phyloP scores from a whole-genome alignment of 495 filamentous ascomycete species.

The Penicillium daleae region DNA sequence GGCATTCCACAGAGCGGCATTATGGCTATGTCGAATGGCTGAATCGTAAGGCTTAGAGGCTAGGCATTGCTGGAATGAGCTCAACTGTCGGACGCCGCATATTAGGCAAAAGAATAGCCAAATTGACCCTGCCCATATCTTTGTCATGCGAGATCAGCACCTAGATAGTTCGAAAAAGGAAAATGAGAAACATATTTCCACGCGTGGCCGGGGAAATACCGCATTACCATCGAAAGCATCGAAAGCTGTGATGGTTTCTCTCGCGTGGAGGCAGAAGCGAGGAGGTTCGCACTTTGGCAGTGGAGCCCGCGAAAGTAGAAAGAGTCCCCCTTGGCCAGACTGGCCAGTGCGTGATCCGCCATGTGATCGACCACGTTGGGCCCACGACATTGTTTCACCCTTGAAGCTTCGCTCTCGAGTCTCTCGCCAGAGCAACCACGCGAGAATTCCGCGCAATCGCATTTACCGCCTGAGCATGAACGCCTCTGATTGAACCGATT shows the following conservation, averaged over 20 bases:
- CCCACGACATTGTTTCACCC: constrained; percentile 33
- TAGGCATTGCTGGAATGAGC: constrained; percentile 28
- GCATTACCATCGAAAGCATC: background rate
- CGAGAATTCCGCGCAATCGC: constrained; percentile 28
- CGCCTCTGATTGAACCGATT: background rate
- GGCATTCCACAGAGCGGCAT: constrained; percentile 22
- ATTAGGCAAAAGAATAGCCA: constrained; percentile 9
- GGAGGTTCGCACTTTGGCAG: background rate
- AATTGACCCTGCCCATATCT: background rate
- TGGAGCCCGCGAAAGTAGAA: background rate
- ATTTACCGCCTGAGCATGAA: constrained; percentile 21
- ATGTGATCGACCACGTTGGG: constrained; percentile 46
- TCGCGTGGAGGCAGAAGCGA: background rate
- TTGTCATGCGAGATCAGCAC: background rate
- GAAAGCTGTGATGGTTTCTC: background rate
- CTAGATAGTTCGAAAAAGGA: background rate
- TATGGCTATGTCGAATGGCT: constrained; percentile 24
- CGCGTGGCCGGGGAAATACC: constrained; percentile 27
- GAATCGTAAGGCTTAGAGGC: constrained; percentile 13
- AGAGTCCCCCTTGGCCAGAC: constrained; percentile 14
- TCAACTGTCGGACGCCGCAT: background rate
- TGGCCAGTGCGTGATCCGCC: constrained; percentile 30
- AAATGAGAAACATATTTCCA: constrained; percentile 14
- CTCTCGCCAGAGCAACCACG: constrained; percentile 20
- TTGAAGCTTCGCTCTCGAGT: constrained; percentile 16